Evolutionary conservation across 441 rosid genomes (phyloP).

Genomic region (Bocquillonia castaneifolia): DNA sequence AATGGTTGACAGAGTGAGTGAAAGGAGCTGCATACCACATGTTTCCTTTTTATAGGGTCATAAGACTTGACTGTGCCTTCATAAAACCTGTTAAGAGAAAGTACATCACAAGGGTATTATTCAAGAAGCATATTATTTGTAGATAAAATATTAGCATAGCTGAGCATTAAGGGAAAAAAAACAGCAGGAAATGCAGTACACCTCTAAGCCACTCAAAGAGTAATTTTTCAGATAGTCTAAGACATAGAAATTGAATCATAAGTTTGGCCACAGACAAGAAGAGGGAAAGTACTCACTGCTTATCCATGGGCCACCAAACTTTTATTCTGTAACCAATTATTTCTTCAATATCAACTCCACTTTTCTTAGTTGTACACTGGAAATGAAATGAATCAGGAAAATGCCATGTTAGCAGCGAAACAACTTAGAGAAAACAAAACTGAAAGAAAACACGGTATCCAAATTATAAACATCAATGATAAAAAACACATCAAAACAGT

Average conservation of each 20-base stretch:
- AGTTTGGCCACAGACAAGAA: neutral
- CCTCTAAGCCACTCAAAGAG: neutral
- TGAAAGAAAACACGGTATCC: neutral
- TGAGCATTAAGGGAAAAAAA: neutral
- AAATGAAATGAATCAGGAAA: slow-evolving; percentile 27
- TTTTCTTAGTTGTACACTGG: slow-evolving; percentile 65
- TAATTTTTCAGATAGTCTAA: too few species aligned
- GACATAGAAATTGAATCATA: too few species aligned
- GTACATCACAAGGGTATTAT: slow-evolving; percentile 12
- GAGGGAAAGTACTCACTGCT: slow-evolving; percentile 55
- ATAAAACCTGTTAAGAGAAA: slow-evolving; percentile 67
- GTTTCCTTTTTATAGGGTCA: slow-evolving; percentile 77
- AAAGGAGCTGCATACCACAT: slow-evolving; percentile 62
- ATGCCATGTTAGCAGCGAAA: slow-evolving; percentile 4
- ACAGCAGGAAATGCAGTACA: neutral
- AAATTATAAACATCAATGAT: neutral
- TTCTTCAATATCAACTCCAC: slow-evolving; percentile 54
- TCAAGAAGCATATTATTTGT: neutral
- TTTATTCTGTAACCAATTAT: slow-evolving; percentile 81
- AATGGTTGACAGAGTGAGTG: neutral
- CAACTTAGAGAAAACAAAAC: neutral
- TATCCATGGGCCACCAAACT: slow-evolving; percentile 99
- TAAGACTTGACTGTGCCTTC: slow-evolving; percentile 91
- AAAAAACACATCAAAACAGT: neutral
- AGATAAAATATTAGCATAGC: too few species aligned